Base-by-base conservation (phyloP, 306 rosid species). In the Quercus engelmannii region DNA sequence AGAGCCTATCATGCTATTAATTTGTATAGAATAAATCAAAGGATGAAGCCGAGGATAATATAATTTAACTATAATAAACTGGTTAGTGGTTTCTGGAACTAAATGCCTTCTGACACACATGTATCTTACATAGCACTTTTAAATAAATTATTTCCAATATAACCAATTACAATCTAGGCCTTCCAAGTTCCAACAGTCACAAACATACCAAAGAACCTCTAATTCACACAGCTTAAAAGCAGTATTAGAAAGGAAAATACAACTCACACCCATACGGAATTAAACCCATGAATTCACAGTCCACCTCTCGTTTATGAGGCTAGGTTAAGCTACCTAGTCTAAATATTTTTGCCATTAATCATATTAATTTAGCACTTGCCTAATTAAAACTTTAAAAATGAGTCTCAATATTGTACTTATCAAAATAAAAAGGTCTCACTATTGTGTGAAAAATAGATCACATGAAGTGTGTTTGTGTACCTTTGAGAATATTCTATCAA, bases 401-500 rank as follows among this genome's bases (percentile, higher is more conserved):
- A 31, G 17, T 63, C 69, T 63, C 19, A 28, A 1, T 28, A 28
- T 63, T 59, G 31, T 41, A 41, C 18, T 9, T 59, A 12, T 11
- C 59, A 68, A 28, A 41, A 49, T 41, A 41, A 41, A 41, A 41
- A 41, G 46, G 46, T 41, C 46, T 41, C 11, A 8, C 1, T 41
- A 41, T 62, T 58, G 64, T 1, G 0, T 58, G 25, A n/a, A 69
- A 67, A 26, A 38, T 41, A 41, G 69, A 43, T 38, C 71, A 69
- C 12, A 71, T 73, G 62, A 78, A 64, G 51, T 10, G 9, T 23
- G 69, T 65, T 69, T 63, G 52, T 33, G 13, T 35, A 94, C 99
- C 99, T 92, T 95, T 5, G 86, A 85, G 75, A 92, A 89, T 86
- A 95, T 95, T 55, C 97, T 83, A 86, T 91, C 94, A 78, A 95